Evolutionary conservation across 2,329 filamentous ascomycete species (phyloP).

Genomic region (Paramyrothecium sp.): DNA sequence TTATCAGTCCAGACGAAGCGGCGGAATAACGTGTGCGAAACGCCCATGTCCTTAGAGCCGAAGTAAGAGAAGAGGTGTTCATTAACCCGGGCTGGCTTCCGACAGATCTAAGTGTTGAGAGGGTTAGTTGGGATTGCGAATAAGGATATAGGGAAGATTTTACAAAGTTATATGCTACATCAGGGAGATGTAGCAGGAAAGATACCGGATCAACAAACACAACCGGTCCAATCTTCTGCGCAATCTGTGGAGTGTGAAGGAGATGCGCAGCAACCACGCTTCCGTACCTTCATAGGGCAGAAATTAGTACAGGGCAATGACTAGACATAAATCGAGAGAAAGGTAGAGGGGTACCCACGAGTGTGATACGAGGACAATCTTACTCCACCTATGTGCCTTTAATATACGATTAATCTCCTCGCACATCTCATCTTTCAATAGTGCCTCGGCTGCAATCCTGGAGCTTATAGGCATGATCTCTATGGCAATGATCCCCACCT

Average conservation of each 20-base stretch:
- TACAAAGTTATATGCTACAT: constrained; percentile 62
- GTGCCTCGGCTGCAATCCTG: constrained; percentile 50
- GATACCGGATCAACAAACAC: constrained; percentile 61
- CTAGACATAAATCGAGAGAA: background rate
- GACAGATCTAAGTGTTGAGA: constrained; percentile 26
- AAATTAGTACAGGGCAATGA: constrained; percentile 6
- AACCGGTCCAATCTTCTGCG: constrained; percentile 39
- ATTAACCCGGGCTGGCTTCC: constrained; percentile 44
- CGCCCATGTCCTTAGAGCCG: constrained; percentile 55
- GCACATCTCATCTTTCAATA: constrained; percentile 46
- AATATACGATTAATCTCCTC: constrained; percentile 52
- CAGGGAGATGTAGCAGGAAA: constrained; percentile 58
- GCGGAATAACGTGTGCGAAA: constrained; percentile 55
- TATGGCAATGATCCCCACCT: constrained; percentile 56
- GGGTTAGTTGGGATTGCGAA: constrained; percentile 5
- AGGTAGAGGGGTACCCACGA: constrained; percentile 21
- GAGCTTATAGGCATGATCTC: constrained; percentile 60
- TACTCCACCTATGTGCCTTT: constrained; percentile 45
- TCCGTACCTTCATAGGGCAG: constrained; percentile 39
- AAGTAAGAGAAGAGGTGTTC: constrained; percentile 62
- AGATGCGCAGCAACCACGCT: constrained; percentile 56
- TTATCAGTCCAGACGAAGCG: constrained; percentile 63
- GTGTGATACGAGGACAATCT: constrained; percentile 53
- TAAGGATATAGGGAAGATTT: constrained; percentile 1
- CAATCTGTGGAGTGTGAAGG: constrained; percentile 37